Percentiles rank a stretch among this genome's conserved stretches.
Conservation (phyloP, 2,329 filamentous ascomycete species). For the Nectriaceae sp. region DNA sequence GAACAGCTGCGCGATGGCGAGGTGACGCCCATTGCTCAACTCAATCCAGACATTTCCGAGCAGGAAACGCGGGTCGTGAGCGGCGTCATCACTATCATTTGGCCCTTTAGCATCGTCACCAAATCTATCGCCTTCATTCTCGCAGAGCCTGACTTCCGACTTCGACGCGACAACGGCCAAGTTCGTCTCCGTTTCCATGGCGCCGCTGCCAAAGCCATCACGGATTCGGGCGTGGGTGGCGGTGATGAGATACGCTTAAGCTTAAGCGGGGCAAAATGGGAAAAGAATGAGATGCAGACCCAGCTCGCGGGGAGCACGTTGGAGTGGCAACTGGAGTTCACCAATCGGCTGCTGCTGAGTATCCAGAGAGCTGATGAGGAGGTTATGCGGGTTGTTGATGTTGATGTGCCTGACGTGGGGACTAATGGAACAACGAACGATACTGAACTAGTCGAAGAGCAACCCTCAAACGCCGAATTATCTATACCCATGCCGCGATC, state of each 20-base stretch:
- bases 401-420: slow-evolving; percentile 42
- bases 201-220: slow-evolving; percentile 68
- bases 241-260: slow-evolving; percentile 74
- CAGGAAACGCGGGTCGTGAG: slow-evolving; percentile 52
- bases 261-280: slow-evolving; percentile 70
- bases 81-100: slow-evolving; percentile 80
- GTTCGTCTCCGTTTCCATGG: slow-evolving; percentile 77
- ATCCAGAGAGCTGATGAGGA: slow-evolving; percentile 44
- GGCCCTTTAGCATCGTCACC: slow-evolving; percentile 84
- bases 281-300: slow-evolving; percentile 50
- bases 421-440: slow-evolving; percentile 16
- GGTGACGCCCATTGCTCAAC: slow-evolving; percentile 56
- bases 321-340: slow-evolving; percentile 62
- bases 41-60: slow-evolving; percentile 50
- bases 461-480: slow-evolving; percentile 12
- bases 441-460: slow-evolving; percentile 5
- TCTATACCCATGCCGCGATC: slow-evolving; percentile 18
- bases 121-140: slow-evolving; percentile 76
- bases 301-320: slow-evolving; percentile 53
- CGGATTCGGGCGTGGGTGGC: slow-evolving; percentile 69
- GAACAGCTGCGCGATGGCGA: slow-evolving; percentile 31
- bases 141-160: slow-evolving; percentile 80
- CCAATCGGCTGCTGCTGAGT: slow-evolving; percentile 49
- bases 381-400: slow-evolving; percentile 51
- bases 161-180: slow-evolving; percentile 77